These are phyloP conservation scores for Chaetomium strumarium DNA, from an alignment of 2,329 filamentous ascomycete genomes.

Conservation along the genomic window DNA sequence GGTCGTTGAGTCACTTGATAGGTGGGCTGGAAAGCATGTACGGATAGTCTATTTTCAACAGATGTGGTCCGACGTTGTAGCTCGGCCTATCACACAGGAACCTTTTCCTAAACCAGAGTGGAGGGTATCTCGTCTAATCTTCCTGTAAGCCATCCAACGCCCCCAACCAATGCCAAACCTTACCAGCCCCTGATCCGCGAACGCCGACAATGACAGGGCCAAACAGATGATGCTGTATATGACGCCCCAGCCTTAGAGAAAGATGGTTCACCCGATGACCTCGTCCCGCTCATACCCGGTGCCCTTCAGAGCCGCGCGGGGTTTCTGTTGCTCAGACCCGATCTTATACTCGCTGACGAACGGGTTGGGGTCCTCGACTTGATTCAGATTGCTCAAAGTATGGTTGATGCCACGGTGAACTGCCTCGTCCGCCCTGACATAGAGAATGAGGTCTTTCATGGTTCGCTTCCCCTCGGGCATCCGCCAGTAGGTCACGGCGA, in stretches of 20 bases:
- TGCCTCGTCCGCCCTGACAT: constrained; percentile 69
- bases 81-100: background rate
- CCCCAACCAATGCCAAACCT: background rate
- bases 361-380: constrained; percentile 83
- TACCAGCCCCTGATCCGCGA: background rate
- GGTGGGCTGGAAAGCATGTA: too few species aligned
- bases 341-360: constrained; percentile 81
- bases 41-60: background rate
- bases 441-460: constrained; percentile 82
- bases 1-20: too few species aligned
- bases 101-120: background rate
- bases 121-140: constrained; percentile 4
- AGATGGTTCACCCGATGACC: constrained; percentile 48
- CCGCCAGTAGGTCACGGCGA: constrained; percentile 87
- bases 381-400: constrained; percentile 81
- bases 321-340: constrained; percentile 44
- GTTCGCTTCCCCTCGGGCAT: constrained; percentile 79
- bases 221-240: too few species aligned
- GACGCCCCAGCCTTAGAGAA: background rate
- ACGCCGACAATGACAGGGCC: too few species aligned
- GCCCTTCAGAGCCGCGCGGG: constrained; percentile 60
- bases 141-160: background rate
- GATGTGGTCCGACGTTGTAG: background rate
- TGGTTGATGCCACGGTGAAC: constrained; percentile 95
- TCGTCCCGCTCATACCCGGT: constrained; percentile 80